A percentile compares a stretch with the other conserved stretches of the same genome.
Conservation (phyloP, 2,329 filamentous ascomycete species). For the Fusarium cyanostomum region DNA sequence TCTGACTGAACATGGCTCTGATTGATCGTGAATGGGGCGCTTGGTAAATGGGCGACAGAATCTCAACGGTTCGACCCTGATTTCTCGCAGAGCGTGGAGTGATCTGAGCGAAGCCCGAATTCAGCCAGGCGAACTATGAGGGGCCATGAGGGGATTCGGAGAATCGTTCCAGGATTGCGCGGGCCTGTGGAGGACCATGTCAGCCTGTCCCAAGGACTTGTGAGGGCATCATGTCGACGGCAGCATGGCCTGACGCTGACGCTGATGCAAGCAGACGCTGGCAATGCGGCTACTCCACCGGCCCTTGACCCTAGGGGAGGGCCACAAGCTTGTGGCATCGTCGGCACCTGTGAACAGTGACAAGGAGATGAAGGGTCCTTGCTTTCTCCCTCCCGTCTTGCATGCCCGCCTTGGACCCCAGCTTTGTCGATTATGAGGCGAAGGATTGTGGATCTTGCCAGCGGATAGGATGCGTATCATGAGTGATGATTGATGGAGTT, state of each 20-base stretch:
- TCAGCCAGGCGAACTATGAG: conserved; percentile 14
- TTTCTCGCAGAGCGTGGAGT: conserved; percentile 7
- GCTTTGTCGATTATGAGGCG: conserved; percentile 37
- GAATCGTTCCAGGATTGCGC: conserved; percentile 9
- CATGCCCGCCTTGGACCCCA: conserved; percentile 31
- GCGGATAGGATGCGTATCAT: conserved; percentile 19
- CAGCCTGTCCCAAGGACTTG: background rate
- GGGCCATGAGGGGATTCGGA: conserved; percentile 7
- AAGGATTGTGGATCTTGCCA: conserved; percentile 34
- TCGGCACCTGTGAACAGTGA: conserved; percentile 32
- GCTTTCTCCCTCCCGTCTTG: conserved; percentile 20
- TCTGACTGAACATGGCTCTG: background rate
- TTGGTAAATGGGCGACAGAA: conserved; percentile 18
- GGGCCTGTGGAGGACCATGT: background rate
- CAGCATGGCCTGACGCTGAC: conserved; percentile 43
- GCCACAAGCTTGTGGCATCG: conserved; percentile 32
- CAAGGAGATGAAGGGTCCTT: conserved; percentile 25
- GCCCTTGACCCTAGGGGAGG: conserved; percentile 23
- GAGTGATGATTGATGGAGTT: conserved; percentile 2
- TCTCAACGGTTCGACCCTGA: conserved; percentile 7
- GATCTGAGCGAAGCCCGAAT: conserved; percentile 22
- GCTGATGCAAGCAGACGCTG: conserved; percentile 36
- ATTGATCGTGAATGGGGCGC: conserved; percentile 12
- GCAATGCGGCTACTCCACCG: conserved; percentile 37
- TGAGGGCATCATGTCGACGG: conserved; percentile 27